Percentiles rank a stretch among this genome's conserved stretches.
phyloP scores from a whole-genome alignment of 2,329 filamentous ascomycete genomes.

The Stachybotrys chartarum region DNA sequence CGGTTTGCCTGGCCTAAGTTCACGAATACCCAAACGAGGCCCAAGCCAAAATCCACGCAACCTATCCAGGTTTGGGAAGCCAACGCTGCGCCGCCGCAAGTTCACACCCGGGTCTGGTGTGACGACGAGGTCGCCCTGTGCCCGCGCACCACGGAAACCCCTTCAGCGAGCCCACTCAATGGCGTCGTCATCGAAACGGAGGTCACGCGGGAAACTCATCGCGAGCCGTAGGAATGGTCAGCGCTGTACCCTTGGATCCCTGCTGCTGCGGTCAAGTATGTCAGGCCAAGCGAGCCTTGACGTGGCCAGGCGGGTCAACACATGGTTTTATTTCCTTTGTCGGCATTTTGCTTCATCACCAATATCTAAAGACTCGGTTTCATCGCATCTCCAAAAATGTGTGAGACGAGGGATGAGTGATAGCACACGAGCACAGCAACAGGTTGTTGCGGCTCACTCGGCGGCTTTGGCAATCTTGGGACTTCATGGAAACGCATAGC shows the following conservation, averaged over 20 bases:
- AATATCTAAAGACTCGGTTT: too few species aligned
- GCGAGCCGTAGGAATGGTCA: not conserved
- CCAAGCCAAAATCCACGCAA: not conserved
- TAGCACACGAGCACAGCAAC: too few species aligned
- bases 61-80: not conserved
- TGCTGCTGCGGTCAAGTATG: not conserved
- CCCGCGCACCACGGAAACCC: not conserved
- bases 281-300: not conserved
- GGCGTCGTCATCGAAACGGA: slow-evolving; percentile 1
- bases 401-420: too few species aligned
- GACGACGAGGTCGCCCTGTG: not conserved
- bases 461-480: not conserved
- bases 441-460: too few species aligned
- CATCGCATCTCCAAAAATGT: too few species aligned
- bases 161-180: not conserved
- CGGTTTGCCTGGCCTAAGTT: not conserved
- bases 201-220: not conserved
- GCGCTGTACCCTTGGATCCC: not conserved
- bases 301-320: not conserved
- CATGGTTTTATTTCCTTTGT: too few species aligned
- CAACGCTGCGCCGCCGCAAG: not conserved
- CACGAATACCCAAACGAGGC: not conserved
- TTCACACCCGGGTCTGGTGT: slow-evolving; percentile 1
- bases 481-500: not conserved
- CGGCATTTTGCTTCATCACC: too few species aligned